These are phyloP conservation scores for Tetragonia tetragonoides DNA, from an alignment of 148 eudicot species.

Conservation along the genomic window DNA sequence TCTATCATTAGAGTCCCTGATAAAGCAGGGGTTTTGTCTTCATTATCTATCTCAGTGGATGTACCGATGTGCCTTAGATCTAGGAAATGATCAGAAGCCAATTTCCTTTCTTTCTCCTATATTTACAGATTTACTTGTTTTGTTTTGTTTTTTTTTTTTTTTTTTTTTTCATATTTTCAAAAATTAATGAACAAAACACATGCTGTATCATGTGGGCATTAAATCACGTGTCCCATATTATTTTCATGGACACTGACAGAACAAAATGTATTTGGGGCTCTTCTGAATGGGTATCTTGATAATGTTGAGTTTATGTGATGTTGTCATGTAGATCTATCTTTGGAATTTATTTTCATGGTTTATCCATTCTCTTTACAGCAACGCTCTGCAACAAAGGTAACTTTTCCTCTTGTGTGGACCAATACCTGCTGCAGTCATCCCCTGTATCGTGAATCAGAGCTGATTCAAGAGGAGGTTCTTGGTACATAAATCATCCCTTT, in stretches of 20 bases:
- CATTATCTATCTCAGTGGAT: neutral
- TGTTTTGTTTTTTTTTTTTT: neutral
- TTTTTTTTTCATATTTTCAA: too few relatives aligned
- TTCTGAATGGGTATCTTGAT: neutral
- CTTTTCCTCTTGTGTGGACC: conserved; percentile 97
- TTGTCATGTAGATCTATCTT: neutral
- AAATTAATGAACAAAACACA: too few relatives aligned
- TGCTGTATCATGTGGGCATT: neutral
- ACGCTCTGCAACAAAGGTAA: conserved; percentile 91
- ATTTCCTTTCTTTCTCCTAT: neutral
- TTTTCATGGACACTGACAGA: neutral
- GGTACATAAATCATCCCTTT: conserved; percentile 38
- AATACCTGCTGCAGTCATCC: conserved; percentile 99
- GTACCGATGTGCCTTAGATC: neutral
- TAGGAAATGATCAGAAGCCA: neutral
- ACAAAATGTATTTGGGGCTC: neutral
- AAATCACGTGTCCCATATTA: neutral
- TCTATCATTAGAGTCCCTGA: neutral
- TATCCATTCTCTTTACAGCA: conserved; percentile 47
- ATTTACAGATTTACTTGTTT: neutral
- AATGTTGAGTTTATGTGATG: neutral
- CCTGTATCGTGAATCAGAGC: conserved; percentile 74
- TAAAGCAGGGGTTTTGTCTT: neutral
- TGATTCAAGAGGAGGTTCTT: conserved; percentile 66
- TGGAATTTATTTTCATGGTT: neutral